phyloP scores from a whole-genome alignment of 148 eudicot species.

The Spergularia bocconei region DNA sequence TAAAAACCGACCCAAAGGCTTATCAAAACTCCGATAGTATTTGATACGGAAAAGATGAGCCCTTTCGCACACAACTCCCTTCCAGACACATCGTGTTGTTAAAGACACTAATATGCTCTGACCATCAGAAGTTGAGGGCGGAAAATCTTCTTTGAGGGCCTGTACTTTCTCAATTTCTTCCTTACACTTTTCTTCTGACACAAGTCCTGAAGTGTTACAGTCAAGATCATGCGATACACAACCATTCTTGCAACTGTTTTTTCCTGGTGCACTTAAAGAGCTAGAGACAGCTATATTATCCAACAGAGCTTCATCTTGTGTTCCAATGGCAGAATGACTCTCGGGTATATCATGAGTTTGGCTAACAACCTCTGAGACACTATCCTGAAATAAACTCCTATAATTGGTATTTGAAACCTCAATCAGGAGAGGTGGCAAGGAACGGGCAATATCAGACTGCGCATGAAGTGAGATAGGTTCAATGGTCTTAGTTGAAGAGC shows the following conservation, averaged over 20 bases:
- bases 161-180: conserved; percentile 37
- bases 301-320: conserved; percentile 18
- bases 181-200: conserved; percentile 36
- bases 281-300: conserved; percentile 25
- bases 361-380: conserved; percentile 28
- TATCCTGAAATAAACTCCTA: conserved; percentile 31
- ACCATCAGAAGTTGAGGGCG: conserved; percentile 78
- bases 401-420: conserved; percentile 24
- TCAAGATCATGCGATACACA: conserved; percentile 23
- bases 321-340: conserved; percentile 28
- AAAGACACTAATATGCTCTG: conserved; percentile 89
- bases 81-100: conserved; percentile 91
- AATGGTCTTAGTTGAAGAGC: conserved; percentile 14
- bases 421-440: conserved; percentile 21
- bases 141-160: conserved; percentile 61
- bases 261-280: conserved; percentile 30
- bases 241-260: conserved; percentile 17
- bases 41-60: conserved; percentile 94
- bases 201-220: conserved; percentile 21
- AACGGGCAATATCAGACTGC: conserved; percentile 16
- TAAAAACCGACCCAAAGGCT: conserved; percentile 91
- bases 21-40: conserved; percentile 87
- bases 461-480: conserved; percentile 15
- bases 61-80: conserved; percentile 89
- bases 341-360: conserved; percentile 23